Percentiles rank a stretch among this genome's conserved stretches.
These are phyloP conservation scores for Albugo laibachii DNA, from an alignment of 352 stramenopile genomes.

Conservation along the genomic window DNA sequence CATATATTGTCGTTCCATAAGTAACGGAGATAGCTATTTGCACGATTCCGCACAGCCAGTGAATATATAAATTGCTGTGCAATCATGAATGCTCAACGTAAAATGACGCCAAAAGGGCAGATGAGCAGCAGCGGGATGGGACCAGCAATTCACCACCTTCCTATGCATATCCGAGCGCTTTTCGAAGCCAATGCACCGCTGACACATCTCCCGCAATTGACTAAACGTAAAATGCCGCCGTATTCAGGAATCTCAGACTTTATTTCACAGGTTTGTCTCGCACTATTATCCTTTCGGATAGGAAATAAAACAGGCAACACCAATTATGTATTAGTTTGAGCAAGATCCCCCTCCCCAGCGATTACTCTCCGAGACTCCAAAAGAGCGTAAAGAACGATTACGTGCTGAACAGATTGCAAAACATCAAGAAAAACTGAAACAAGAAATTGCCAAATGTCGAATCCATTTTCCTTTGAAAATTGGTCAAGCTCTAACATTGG, in stretches of 20 bases:
- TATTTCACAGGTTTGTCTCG: background rate
- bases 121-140: constrained; percentile 78
- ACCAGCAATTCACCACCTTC: constrained; percentile 60
- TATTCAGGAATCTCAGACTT: constrained; percentile 39
- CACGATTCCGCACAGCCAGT: too few species aligned
- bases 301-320: background rate
- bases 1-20: too few species aligned
- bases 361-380: constrained; percentile 49
- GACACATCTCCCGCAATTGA: constrained; percentile 40
- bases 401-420: constrained; percentile 30
- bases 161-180: constrained; percentile 53
- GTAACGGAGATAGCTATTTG: too few species aligned
- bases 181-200: constrained; percentile 67
- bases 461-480: constrained; percentile 1
- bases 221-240: constrained; percentile 76
- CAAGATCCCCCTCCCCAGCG: constrained; percentile 25
- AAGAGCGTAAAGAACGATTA: constrained; percentile 42
- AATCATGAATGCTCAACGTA: constrained; percentile 49
- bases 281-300: too few species aligned
- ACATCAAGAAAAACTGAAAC: constrained; percentile 45
- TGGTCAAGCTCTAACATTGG: background rate
- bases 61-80: too few species aligned
- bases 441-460: constrained; percentile 37
- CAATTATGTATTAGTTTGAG: constrained; percentile 25
- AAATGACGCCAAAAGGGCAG: constrained; percentile 78